Evolutionary conservation across 257 asterid species (phyloP), one percentile per base, ranked within the genome.

Genomic region (Nicotiana knightiana): DNA sequence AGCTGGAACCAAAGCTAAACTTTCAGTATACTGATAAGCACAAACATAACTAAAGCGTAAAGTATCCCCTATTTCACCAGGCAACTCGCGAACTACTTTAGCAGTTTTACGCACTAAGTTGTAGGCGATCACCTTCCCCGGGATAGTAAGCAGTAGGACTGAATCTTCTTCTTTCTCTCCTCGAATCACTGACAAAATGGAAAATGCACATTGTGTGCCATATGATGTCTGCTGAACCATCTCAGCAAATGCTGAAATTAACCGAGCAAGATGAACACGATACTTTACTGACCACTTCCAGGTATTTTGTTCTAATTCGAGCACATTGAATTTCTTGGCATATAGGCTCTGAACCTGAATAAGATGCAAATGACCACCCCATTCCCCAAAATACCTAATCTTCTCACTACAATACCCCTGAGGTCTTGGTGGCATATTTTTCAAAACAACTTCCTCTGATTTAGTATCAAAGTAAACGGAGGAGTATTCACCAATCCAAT

Each of bases 121-220:
- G 61, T 81, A 81, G n/a, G 84, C 11, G 17, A 68, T 28, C 15
- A 81, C 48, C 24, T 81, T 81, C 13, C 62, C 71, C 6, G 80
- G 84, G 9, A 81, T 68, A 12, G 79, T 51, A n/a, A 81, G 17
- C n/a, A 81, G 5, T 0, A 81, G 80, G 16, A 43, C 46, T 3
- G 80, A 81, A 67, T 81, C 70, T 67, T 81, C 80, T 33, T 67
- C 80, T 15, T 32, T 35, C 5, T 67, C 80, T 18, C 59, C 84
- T 21, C 84, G 58, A 7, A 81, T 28, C 51, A 81, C 43, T 33
- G 57, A 48, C 67, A 81, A 9, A 18, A 81, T 81, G 46, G 61
- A n/a, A 21, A 53, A 81, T 4, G 30, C 51, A 51, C 32, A 81
- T 3, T 10, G 17, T 17, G 66, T 81, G 46, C 26, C 73, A 30